Evolutionary conservation across 2,329 filamentous ascomycete species (phyloP), one percentile per base, ranked within the genome.

Genomic region (Rutstroemia sp.): DNA sequence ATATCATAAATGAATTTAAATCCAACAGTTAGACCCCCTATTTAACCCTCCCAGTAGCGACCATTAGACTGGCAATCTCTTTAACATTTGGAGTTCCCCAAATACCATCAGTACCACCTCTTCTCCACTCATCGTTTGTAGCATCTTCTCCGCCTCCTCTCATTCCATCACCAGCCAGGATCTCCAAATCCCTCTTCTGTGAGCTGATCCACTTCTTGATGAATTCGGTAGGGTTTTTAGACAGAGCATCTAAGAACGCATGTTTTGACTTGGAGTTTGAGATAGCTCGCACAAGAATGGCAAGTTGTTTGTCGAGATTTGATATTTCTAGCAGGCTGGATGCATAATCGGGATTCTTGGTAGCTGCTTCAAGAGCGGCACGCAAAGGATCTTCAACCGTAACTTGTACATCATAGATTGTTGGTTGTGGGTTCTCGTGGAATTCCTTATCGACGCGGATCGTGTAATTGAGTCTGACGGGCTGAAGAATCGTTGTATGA

Each of bases 381-480:
- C 85, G 85, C 50, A 95, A 78, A 1, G 92, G 90, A 68, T 96
- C 90, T 64, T 95, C 89, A 16, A 96, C 80, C 1, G 85, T 80
- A 47, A 99, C 88, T 65, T 86, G 85, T 49, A 99, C 79, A 71
- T 97, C 92, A 75, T 96, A 96, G 65, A 97, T 78, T 5, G 92
- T 96, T 1, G 90, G 85, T 52, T 82, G 77, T 4, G 90, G 86
- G 56, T 84, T 75, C 63, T 83, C 84, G 68, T 92, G 86, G 67
- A 92, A 92, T 8, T 86, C 83, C 66, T 90, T 80, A 71, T 99
- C 94, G 42, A 96, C 88, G 58, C 92, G 90, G 69, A 99, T 94
- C 8, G 92, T 99, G 75, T 96, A 99, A 21, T 85, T 80, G 37
- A 99, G 81, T 66, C 87, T 85, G 67, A 96, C 81, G 0, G 94